Evolutionary conservation across 1,139 yeast species (phyloP).

Genomic region (Blastobotrys buckinghamii): DNA sequence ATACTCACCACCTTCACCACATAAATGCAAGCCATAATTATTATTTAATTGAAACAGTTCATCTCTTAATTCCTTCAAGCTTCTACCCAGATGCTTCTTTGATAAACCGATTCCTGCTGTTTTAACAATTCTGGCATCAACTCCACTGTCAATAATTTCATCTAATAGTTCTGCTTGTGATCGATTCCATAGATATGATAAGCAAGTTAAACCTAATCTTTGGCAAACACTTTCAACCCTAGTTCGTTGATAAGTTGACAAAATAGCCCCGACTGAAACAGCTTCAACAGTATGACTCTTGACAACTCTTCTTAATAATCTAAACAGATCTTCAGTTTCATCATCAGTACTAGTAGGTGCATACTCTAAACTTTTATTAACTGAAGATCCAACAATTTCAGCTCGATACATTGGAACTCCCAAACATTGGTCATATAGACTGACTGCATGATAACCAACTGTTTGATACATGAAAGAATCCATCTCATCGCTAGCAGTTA

Average conservation of each 20-base stretch:
- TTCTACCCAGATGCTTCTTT: slow-evolving; percentile 58
- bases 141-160: slow-evolving; percentile 66
- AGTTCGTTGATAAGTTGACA: slow-evolving; percentile 88
- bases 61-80: slow-evolving; percentile 57
- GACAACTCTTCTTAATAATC: slow-evolving; percentile 45
- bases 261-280: slow-evolving; percentile 92
- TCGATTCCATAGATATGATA: slow-evolving; percentile 87
- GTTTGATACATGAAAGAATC: slow-evolving; percentile 98
- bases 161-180: slow-evolving; percentile 70
- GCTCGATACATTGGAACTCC: slow-evolving; percentile 76
- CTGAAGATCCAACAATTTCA: slow-evolving; percentile 57
- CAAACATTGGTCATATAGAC: slow-evolving; percentile 59
- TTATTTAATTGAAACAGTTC: slow-evolving; percentile 52
- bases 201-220: slow-evolving; percentile 58
- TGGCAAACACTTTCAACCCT: slow-evolving; percentile 88
- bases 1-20: slow-evolving; percentile 99
- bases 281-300: slow-evolving; percentile 60
- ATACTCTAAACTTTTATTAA: slow-evolving; percentile 67
- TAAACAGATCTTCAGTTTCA: slow-evolving; percentile 77
- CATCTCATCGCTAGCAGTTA: slow-evolving; percentile 50
- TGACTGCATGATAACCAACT: slow-evolving; percentile 84
- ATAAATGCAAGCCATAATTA: slow-evolving; percentile 77
- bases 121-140: slow-evolving; percentile 84
- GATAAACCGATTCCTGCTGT: slow-evolving; percentile 89
- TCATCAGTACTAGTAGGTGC: slow-evolving; percentile 48